phyloP scores from a whole-genome alignment of 768 basidiomycete species.

The Collybiopsis luxurians region DNA sequence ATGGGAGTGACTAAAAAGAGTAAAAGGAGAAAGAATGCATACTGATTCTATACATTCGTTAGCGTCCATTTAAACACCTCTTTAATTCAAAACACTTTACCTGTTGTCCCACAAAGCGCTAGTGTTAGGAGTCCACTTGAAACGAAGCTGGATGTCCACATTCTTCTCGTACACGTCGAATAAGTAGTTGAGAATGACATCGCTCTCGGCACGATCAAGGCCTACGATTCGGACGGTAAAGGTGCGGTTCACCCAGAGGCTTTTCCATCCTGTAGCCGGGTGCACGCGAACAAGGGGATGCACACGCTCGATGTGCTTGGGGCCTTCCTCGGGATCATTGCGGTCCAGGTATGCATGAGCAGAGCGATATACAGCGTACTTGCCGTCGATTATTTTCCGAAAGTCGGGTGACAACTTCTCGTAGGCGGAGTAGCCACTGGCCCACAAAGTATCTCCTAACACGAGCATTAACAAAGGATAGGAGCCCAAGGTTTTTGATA shows the following conservation, averaged over 20 bases:
- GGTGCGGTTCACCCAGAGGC: constrained; percentile 30
- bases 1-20: too few relatives aligned
- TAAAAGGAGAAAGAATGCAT: too few relatives aligned
- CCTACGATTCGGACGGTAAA: constrained; percentile 35
- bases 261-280: constrained; percentile 37
- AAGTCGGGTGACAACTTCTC: constrained; percentile 35
- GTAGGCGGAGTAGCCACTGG: constrained; percentile 35
- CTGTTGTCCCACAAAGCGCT: constrained; percentile 33
- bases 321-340: constrained; percentile 29
- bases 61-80: neutral
- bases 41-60: constrained; percentile 21
- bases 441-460: constrained; percentile 21
- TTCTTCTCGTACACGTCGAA: constrained; percentile 32
- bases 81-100: neutral
- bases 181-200: constrained; percentile 30
- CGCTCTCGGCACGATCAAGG: constrained; percentile 30
- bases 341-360: constrained; percentile 19
- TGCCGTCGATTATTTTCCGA: constrained; percentile 30
- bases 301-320: constrained; percentile 26
- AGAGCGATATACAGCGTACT: constrained; percentile 26
- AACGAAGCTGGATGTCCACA: constrained; percentile 28
- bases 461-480: too few relatives aligned
- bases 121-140: constrained; percentile 29
- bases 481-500: too few relatives aligned
- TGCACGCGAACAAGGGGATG: constrained; percentile 35